Evolutionary conservation across 164 flowering plant species (phyloP), one percentile per base, ranked within the genome.

Genomic region (Nymphaea thermarum): DNA sequence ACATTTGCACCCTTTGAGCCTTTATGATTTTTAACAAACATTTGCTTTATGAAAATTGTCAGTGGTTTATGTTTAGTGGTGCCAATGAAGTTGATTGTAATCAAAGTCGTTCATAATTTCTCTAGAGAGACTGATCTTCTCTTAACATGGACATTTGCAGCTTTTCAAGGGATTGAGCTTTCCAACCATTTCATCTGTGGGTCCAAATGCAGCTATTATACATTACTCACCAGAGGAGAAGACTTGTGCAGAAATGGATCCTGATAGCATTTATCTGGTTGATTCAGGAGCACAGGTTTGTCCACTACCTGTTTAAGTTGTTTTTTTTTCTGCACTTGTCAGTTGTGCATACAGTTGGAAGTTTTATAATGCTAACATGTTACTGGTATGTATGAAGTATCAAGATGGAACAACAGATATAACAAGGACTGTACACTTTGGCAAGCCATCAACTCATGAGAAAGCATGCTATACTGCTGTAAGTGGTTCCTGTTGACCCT

Each of bases 251-350:
- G 98, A 94, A 82, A 79, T 94, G 51, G 87, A 90, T 83, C 86
- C 94, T 0, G 80, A 91, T 75, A 71, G 78, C 67, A 91, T 94
- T 53, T 94, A 94, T 74, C 81, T 94, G 17, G 87, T 76, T 79
- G 99, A 94, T 74, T 91, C 98, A 0, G 99, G 99, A 74, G 99
- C 96, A 47, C 99, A 94, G 97, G 98, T 94, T 68, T 72, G 73
- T 70, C 42, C 57, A 41, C 7, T 61, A 61, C 42, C 64, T 61
- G 64, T 11, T 61, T 8, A 42, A 43, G 57, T 60, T 44, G 5
- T 42, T 15, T 60, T 14, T 43, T 42, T 67, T 57, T 8, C 42
- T 36, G 25, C 16, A 6, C 11, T 61, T 45, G 53, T 45, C 12
- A 6, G 55, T 47, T 47, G 55, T 7, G 12, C 55, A 14, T 25